Evolutionary conservation across 768 basidiomycete species (phyloP).

Genomic region (Russula foetens): DNA sequence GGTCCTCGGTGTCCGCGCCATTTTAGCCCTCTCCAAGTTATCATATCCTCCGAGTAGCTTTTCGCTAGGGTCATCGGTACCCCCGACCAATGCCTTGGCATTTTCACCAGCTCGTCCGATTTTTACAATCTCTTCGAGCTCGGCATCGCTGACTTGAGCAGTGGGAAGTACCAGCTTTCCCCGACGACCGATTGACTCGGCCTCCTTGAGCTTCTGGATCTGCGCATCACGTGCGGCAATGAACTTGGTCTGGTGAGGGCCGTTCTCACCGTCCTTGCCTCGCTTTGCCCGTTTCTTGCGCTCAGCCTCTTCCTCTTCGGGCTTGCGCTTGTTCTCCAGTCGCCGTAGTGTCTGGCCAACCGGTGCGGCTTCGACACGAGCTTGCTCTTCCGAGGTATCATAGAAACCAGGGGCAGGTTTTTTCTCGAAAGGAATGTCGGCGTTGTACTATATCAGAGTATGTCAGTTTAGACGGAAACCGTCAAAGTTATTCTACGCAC

Average conservation of each 20-base stretch:
- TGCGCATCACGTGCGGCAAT: slow-evolving; percentile 96
- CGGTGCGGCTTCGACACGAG: slow-evolving; percentile 77
- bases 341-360: slow-evolving; percentile 86
- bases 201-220: slow-evolving; percentile 96
- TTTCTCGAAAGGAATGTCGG: slow-evolving; percentile 98
- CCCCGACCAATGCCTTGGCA: slow-evolving; percentile 76
- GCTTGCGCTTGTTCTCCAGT: slow-evolving; percentile 93
- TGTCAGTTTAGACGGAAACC: slow-evolving; percentile 2
- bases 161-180: slow-evolving; percentile 75
- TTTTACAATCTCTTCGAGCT: slow-evolving; percentile 97
- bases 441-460: slow-evolving; percentile 64
- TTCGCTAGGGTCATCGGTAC: slow-evolving; percentile 79
- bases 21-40: slow-evolving; percentile 75
- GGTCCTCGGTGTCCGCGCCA: slow-evolving; percentile 92
- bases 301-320: slow-evolving; percentile 90
- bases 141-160: slow-evolving; percentile 90
- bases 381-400: slow-evolving; percentile 91
- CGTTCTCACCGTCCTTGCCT: slow-evolving; percentile 54
- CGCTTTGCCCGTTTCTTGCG: slow-evolving; percentile 83
- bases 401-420: slow-evolving; percentile 94
- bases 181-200: slow-evolving; percentile 87
- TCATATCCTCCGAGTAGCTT: slow-evolving; percentile 89
- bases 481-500: slow-evolving; percentile 37
- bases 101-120: slow-evolving; percentile 90
- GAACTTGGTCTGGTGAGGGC: slow-evolving; percentile 82